Evolutionary conservation across 2,329 filamentous ascomycete genomes (phyloP).

Genomic region (Verticillium albo-atrum): DNA sequence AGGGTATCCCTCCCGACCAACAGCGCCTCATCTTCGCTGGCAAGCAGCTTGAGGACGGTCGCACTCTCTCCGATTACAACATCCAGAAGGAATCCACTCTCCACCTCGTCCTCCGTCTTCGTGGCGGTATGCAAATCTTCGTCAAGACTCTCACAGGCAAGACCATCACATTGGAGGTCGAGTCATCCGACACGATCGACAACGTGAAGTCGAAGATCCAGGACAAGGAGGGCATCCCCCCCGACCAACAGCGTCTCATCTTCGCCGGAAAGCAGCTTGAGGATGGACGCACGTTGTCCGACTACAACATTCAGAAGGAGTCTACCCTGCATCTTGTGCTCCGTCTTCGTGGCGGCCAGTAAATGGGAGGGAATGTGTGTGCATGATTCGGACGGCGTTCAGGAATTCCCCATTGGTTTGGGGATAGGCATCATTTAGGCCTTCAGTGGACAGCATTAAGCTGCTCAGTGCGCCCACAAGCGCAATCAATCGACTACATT

Average conservation of each 20-base stretch:
- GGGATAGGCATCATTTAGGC: neutral
- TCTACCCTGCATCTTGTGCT: conserved; percentile 78
- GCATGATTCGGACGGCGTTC: neutral
- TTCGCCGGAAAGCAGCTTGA: conserved; percentile 93
- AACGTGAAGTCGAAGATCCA: conserved; percentile 94
- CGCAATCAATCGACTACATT: neutral
- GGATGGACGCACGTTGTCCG: conserved; percentile 83
- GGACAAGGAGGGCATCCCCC: conserved; percentile 89
- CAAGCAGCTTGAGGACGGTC: conserved; percentile 93
- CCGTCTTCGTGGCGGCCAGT: conserved; percentile 72
- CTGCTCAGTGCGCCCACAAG: neutral
- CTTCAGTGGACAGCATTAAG: neutral
- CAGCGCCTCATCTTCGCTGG: conserved; percentile 95
- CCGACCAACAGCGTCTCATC: conserved; percentile 90
- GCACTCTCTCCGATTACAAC: conserved; percentile 88
- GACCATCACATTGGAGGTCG: conserved; percentile 90
- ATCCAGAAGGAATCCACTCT: conserved; percentile 91
- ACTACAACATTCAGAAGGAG: conserved; percentile 98
- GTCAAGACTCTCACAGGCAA: conserved; percentile 88
- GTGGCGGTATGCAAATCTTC: conserved; percentile 87
- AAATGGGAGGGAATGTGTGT: conserved; percentile 41
- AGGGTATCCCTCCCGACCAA: conserved; percentile 93
- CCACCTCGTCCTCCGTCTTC: conserved; percentile 80
- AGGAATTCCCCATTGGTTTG: neutral
- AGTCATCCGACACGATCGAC: conserved; percentile 86